Evolutionary conservation across 2,329 filamentous ascomycete genomes (phyloP).

Genomic region (Raffaelea albimanens): DNA sequence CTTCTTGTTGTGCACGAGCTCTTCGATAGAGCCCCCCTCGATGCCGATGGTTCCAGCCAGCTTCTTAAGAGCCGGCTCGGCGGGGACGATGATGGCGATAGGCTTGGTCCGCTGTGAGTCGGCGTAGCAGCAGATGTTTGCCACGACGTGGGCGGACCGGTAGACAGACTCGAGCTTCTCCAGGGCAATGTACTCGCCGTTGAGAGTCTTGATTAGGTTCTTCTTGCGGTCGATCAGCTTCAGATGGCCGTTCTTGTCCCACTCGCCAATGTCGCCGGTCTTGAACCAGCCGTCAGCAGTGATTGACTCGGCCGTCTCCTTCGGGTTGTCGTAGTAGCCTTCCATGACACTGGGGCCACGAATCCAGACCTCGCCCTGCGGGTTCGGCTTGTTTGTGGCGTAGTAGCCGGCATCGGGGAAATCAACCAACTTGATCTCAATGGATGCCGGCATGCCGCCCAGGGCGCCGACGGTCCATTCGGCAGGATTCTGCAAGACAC

Average conservation of each 20-base stretch:
- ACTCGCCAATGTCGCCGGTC: constrained; percentile 78
- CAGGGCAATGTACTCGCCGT: constrained; percentile 74
- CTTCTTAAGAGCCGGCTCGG: constrained; percentile 45
- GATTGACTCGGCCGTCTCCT: constrained; percentile 64
- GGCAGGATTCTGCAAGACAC: constrained; percentile 62
- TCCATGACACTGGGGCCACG: constrained; percentile 62
- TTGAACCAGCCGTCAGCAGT: constrained; percentile 77
- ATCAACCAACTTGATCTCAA: constrained; percentile 81
- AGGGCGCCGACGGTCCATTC: constrained; percentile 69
- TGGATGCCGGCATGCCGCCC: constrained; percentile 61
- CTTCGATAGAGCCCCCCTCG: constrained; percentile 48
- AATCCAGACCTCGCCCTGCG: constrained; percentile 85
- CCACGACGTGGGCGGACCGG: constrained; percentile 39
- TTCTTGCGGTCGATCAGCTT: constrained; percentile 79
- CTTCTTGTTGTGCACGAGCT: constrained; percentile 59
- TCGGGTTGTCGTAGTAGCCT: constrained; percentile 68
- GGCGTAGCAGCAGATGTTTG: constrained; percentile 48
- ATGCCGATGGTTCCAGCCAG: constrained; percentile 33
- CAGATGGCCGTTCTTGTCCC: constrained; percentile 61
- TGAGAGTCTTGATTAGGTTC: constrained; percentile 76
- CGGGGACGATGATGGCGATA: constrained; percentile 46
- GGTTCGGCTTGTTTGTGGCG: constrained; percentile 61
- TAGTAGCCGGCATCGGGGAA: constrained; percentile 76
- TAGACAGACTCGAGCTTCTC: constrained; percentile 57
- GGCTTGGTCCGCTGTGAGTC: constrained; percentile 41